Conservation (phyloP, 257 asterid genomes). For the Verbena officinalis region DNA sequence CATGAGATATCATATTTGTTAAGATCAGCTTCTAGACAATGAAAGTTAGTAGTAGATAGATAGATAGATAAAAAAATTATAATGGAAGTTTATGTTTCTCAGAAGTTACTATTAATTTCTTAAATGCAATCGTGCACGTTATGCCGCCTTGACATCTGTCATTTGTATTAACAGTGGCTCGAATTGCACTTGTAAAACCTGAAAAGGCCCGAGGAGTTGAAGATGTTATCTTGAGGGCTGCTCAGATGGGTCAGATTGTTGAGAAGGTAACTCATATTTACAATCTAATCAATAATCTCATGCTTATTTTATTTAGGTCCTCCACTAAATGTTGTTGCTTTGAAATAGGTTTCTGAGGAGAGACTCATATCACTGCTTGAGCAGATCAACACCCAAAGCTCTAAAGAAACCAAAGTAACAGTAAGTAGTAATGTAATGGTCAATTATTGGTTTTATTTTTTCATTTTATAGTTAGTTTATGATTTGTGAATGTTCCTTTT, state of each 20-base stretch:
- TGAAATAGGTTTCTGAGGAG: slow-evolving; percentile 81
- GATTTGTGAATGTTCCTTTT: not conserved
- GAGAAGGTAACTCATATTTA: slow-evolving; percentile 61
- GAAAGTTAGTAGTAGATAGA: not conserved
- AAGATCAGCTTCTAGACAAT: not conserved
- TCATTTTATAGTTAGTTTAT: no score
- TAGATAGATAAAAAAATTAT: no score
- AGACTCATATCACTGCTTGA: slow-evolving; percentile 86
- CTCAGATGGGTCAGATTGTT: slow-evolving; percentile 80
- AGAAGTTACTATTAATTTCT: not conserved
- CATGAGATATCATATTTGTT: not conserved
- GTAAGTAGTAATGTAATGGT: slow-evolving; percentile 60
- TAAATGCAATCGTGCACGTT: not conserved
- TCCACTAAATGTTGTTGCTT: slow-evolving; percentile 10
- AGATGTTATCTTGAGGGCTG: slow-evolving; percentile 88
- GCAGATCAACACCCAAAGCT: slow-evolving; percentile 93
- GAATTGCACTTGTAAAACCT: slow-evolving; percentile 96
- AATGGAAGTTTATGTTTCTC: not conserved
- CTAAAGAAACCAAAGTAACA: slow-evolving; percentile 91
- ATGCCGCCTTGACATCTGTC: not conserved
- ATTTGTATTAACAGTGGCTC: slow-evolving; percentile 68
- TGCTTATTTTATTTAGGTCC: not conserved
- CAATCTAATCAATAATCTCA: not conserved
- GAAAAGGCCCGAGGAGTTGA: slow-evolving; percentile 98
- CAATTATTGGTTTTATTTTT: not conserved